Conservation (phyloP, 306 rosid genomes). For the Gleditsia sinensis region DNA sequence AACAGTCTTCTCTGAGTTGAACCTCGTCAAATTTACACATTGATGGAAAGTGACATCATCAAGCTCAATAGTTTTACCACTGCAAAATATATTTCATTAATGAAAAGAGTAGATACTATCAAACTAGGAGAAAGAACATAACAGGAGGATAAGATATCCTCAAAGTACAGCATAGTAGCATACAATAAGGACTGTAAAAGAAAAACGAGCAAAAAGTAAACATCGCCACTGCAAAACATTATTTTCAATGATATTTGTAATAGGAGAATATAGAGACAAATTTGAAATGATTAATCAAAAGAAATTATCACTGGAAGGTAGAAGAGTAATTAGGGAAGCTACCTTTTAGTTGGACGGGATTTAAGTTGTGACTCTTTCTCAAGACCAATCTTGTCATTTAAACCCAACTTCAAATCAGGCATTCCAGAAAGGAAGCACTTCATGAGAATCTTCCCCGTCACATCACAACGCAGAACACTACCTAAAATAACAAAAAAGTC, state of each 20-base stretch:
- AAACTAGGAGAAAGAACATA: background rate
- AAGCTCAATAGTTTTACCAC: constrained; percentile 91
- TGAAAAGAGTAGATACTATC: background rate
- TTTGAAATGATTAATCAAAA: background rate
- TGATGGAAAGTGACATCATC: constrained; percentile 95
- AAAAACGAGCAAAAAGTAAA: background rate
- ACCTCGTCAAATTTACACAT: constrained; percentile 90
- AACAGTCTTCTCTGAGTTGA: constrained; percentile 90
- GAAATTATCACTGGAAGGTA: background rate
- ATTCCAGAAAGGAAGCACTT: constrained; percentile 95
- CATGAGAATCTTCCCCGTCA: constrained; percentile 89
- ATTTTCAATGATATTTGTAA: constrained; percentile 1
- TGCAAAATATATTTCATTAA: constrained; percentile 41
- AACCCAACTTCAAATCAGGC: constrained; percentile 95
- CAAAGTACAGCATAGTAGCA: background rate
- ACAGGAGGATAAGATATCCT: background rate
- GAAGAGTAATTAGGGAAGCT: background rate
- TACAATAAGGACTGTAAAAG: background rate
- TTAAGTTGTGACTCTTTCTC: constrained; percentile 87
- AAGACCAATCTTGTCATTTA: constrained; percentile 90
- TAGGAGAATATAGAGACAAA: background rate
- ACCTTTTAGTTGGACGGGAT: constrained; percentile 89
- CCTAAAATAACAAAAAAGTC: constrained; percentile 57
- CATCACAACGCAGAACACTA: constrained; percentile 89
- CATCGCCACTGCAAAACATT: background rate